Base-by-base conservation (phyloP, 129 eudicot species). In the Heracleum sosnowskyi region DNA sequence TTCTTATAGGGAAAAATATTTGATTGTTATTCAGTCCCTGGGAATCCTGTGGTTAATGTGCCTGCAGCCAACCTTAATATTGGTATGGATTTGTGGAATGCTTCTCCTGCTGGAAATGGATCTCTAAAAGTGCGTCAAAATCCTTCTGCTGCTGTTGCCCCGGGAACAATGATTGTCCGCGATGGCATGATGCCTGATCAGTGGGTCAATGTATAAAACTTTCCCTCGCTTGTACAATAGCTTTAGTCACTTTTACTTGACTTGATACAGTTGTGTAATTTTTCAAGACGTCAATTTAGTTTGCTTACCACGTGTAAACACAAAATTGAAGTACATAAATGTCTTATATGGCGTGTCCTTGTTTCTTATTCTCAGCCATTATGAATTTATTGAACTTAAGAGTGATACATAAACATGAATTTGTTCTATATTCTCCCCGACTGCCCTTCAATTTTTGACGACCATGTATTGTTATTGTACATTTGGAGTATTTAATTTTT, bases 41-140 rank as follows among this genome's bases (percentile, higher is more conserved):
- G 97, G 33, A 90, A 88, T 74, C 88, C 95, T 22, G 90, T 89
- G 34, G 90, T 82, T 51, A 74, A 92, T 82, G 76, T 87, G 66
- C 87, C 96, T 51, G 89, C 87, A 29, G 83, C 98, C 64, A 89
- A 89, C 74, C 87, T 91, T 49, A 94, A 94, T 83, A 94, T 91
- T 75, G 98, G 98, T 71, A 94, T 94, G 98, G 98, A 90, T 81
- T 78, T 89, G 81, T 94, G 97, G 98, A 89, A 89, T 83, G 87
- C 90, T 66, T 86, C 93, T 44, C 75, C 93, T 41, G 91, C 88
- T 80, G 96, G 87, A 40, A 77, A 85, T 74, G 91, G 87, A 49
- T 53, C 96, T 46, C 73, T 86, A 81, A 91, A 89, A 85, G 68
- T 85, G 85, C 83, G 85, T 77, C 91, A 88, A 12, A 86, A 82